phyloP scores from a whole-genome alignment of 208 protist genomes.

The Acanthamoeba royreba region DNA sequence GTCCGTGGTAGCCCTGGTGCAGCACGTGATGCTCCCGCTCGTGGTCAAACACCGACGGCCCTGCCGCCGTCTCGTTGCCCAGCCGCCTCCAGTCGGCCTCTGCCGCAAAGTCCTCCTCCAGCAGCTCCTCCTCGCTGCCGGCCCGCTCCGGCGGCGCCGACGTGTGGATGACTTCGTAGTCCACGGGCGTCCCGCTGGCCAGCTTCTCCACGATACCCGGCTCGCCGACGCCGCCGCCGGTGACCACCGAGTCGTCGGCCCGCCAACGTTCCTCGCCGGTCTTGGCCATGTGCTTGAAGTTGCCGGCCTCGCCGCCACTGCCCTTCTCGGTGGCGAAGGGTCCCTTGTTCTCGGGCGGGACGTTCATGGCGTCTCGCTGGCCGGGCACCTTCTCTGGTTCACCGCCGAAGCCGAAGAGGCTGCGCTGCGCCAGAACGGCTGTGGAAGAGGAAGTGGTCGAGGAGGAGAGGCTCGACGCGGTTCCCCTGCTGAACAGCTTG shows the following conservation, averaged over 20 bases:
- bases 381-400: background rate
- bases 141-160: background rate
- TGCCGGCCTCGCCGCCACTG: background rate
- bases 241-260: background rate
- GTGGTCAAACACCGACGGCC: background rate
- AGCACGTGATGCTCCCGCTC: background rate
- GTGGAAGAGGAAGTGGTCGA: background rate
- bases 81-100: conserved; percentile 15
- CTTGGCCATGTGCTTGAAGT: conserved; percentile 23
- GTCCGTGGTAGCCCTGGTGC: background rate
- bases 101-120: background rate
- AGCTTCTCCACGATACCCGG: background rate
- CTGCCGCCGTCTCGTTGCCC: background rate
- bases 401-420: background rate
- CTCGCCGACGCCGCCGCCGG: background rate
- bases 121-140: background rate
- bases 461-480: no score
- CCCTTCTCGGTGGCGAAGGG: background rate
- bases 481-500: background rate
- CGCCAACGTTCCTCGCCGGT: background rate
- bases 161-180: background rate
- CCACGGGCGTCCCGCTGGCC: background rate
- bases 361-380: background rate
- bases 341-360: background rate
- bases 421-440: background rate